Conservation (phyloP, 148 eudicot species). For the Amaranthus cruentus region DNA sequence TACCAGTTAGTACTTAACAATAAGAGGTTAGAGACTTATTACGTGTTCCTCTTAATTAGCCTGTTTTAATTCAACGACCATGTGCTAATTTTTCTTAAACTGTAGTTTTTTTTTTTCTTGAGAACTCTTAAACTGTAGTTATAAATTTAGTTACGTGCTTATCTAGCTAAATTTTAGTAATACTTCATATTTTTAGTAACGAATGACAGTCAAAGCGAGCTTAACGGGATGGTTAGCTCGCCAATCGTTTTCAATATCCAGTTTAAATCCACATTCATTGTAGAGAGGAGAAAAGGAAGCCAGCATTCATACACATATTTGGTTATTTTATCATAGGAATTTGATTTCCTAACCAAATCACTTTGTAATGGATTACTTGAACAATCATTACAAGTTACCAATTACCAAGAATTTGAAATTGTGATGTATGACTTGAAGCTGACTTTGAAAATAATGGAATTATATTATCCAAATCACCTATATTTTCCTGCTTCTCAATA, state of each 20-base stretch:
- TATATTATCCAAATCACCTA: too few relatives aligned
- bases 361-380: too few relatives aligned
- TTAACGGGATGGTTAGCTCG: background rate
- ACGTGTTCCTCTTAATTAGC: background rate
- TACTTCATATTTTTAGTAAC: background rate
- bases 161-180: conserved; percentile 2
- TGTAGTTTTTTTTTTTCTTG: background rate
- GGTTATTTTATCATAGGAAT: too few relatives aligned
- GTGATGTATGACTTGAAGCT: too few relatives aligned
- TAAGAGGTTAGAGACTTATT: background rate
- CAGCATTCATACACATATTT: background rate
- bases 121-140: background rate
- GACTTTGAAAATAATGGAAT: too few relatives aligned
- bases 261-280: background rate
- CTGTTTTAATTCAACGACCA: background rate
- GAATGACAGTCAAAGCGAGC: background rate
- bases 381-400: too few relatives aligned
- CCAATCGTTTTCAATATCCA: background rate
- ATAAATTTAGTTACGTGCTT: background rate
- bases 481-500: too few relatives aligned
- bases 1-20: background rate
- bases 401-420: too few relatives aligned
- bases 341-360: too few relatives aligned
- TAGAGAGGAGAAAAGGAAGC: background rate
- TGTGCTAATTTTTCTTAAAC: background rate